Evolutionary conservation across 176 grass and related monocot species (phyloP), one percentile per base, ranked within the genome.

Genomic region (Aechmea fasciata): DNA sequence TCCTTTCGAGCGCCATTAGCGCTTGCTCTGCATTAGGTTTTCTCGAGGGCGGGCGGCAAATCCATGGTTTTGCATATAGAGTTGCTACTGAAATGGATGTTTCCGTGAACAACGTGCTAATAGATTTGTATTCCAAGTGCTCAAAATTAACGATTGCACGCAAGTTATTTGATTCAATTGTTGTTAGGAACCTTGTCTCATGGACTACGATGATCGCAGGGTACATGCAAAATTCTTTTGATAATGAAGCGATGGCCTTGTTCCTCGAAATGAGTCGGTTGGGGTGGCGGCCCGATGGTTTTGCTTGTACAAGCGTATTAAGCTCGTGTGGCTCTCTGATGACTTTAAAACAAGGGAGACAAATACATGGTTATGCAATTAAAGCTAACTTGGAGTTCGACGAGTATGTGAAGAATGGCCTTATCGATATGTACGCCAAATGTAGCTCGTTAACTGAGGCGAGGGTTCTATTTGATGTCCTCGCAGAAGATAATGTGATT

Each of bases 121-220:
- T 88, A 57, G 87, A 87, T 83, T 33, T 91, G 1, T 91, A 96
- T 22, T 91, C 70, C 75, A 91, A 96, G 72, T 96, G 91, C 66
- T 62, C 22, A 52, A 68, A 74, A 80, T 17, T 87, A 19, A 78
- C n/a, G 48, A 47, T 72, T 77, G 91, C 91, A 48, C 84, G 70
- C 5, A 85, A 49, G 67, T 78, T 91, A 26, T 91, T 96, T 79
- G 74, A 91, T 72, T 68, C 2, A 24, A 85, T 83, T 77, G 65
- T 28, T 59, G 71, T 65, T 66, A 65, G 26, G 47, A 83, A 96
- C 64, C 74, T 91, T 73, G 91, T 96, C 26, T 83, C 87, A 47
- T 96, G 91, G 91, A 96, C 87, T 41, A 85, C 91, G n/a, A 85
- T 90, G 81, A 85, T 96, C 48, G 57, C 79, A 48, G 91, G 84